Base-by-base conservation (phyloP, 2,329 filamentous ascomycete genomes). In the Dothideomycetes sp. region DNA sequence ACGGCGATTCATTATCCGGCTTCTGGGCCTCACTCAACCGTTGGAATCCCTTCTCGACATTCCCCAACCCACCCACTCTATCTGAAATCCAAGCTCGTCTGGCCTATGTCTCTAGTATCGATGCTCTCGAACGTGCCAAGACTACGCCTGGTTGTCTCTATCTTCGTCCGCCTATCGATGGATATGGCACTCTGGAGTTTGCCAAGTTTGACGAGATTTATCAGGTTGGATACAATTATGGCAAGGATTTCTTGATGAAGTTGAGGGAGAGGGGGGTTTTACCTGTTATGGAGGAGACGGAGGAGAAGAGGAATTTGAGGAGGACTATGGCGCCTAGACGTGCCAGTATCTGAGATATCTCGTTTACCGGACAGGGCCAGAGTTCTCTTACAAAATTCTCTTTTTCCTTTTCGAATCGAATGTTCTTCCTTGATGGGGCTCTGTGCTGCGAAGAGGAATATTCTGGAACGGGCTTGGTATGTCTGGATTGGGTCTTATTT, bases 161-260 rank as follows among this genome's bases (percentile, higher is more conserved):
- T 61, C 94, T 98, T 85, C 77, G 91, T 1, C 93, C 93, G 4
- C 91, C 91, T 0, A 83, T 98, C 47, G 91, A 96, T 56, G 73
- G 77, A 1, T 98, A 94, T 53, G 91, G 88, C 4, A 98, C 91
- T 1, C 68, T 98, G 20, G 91, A 98, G 44, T 98, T 98, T 67
- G 84, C 80, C 47, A 95, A 94, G 61, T 98, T 98, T 61, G 89
- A 96, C 54, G 93, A 98, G 69, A 89, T 98, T 40, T 94, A 93
- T 55, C 73, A 82, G 51, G 73, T 95, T 9, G 93, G 91, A 1
- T 94, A 94, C 62, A 72, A 75, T 41, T 98, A 80, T 56, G 91
- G 87, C 4, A 81, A 82, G 59, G 77, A 85, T 40, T 95, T 82
- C 58, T 62, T 98, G 49, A 76, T 77, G 39, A 73, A 79, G 51